Conservation (phyloP, 2,329 filamentous ascomycete genomes). For the Chaetomium strumarium region DNA sequence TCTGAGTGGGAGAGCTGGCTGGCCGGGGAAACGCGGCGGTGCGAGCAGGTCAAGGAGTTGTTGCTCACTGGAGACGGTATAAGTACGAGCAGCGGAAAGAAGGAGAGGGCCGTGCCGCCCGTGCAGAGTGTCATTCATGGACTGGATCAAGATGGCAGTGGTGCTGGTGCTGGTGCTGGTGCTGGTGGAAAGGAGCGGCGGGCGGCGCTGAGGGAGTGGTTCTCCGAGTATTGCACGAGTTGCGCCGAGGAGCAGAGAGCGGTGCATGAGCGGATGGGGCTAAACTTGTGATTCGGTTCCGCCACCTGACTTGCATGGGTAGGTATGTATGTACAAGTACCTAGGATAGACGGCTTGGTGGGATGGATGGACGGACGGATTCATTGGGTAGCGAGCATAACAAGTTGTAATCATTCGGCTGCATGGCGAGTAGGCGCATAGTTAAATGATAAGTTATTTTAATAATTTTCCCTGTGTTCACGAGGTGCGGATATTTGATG, state of each 20-base stretch:
- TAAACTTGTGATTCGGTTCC: background rate
- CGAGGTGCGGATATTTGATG: too few relatives aligned
- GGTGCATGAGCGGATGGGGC: conserved; percentile 12
- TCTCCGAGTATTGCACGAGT: conserved; percentile 51
- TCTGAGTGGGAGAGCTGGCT: conserved; percentile 96
- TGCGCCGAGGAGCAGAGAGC: conserved; percentile 42
- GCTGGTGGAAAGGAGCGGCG: conserved; percentile 29
- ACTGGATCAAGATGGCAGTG: background rate
- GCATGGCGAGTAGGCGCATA: background rate
- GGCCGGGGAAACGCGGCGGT: conserved; percentile 68
- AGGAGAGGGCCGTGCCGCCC: conserved; percentile 12
- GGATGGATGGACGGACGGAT: too few relatives aligned
- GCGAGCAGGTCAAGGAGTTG: conserved; percentile 51
- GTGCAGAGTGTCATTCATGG: conserved; percentile 1
- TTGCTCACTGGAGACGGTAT: conserved; percentile 5
- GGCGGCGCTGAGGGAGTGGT: conserved; percentile 41
- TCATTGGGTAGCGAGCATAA: background rate
- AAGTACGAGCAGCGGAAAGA: background rate
- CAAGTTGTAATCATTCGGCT: conserved; percentile 2
- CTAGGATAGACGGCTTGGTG: background rate
- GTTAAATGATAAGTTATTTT: too few relatives aligned
- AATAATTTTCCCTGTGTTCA: too few relatives aligned
- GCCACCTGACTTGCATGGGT: background rate
- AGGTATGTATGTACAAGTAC: too few relatives aligned
- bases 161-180: conserved; percentile 21